Percentiles rank a stretch among this genome's conserved stretches.
Conservation (phyloP, 1,139 yeast genomes). For the Hanseniaspora sp. region DNA sequence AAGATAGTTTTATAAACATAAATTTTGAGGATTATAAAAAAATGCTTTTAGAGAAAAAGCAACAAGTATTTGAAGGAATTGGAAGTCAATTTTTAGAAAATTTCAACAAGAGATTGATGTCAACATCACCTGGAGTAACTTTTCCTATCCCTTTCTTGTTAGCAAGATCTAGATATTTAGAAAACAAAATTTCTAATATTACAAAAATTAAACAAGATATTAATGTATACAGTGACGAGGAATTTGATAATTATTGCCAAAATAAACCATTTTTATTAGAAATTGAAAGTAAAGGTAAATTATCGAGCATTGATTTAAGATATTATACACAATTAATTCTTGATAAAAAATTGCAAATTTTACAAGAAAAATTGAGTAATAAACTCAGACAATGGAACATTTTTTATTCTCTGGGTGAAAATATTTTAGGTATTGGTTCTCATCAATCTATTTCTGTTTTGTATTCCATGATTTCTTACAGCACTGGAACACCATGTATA, state of each 20-base stretch:
- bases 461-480: conserved; percentile 71
- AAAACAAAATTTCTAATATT: conserved; percentile 32
- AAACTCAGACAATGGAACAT: conserved; percentile 52
- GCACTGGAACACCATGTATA: conserved; percentile 80
- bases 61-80: conserved; percentile 25
- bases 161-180: conserved; percentile 45
- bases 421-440: conserved; percentile 49
- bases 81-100: conserved; percentile 42
- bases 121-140: conserved; percentile 66
- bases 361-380: conserved; percentile 32
- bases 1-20: conserved; percentile 56
- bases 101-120: conserved; percentile 43
- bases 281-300: conserved; percentile 18
- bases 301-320: conserved; percentile 26
- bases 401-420: conserved; percentile 39
- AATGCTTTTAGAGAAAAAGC: conserved; percentile 18
- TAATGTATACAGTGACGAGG: conserved; percentile 17
- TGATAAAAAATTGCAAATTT: conserved; percentile 33
- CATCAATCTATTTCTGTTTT: conserved; percentile 72
- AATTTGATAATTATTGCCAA: conserved; percentile 17
- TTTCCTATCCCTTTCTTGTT: conserved; percentile 58
- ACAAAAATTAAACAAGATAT: conserved; percentile 23
- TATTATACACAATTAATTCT: conserved; percentile 28
- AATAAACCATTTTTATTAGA: conserved; percentile 22
- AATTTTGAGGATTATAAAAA: conserved; percentile 31